Conservation (phyloP, 2,329 filamentous ascomycete species). For the Trichoderma semiorbis region DNA sequence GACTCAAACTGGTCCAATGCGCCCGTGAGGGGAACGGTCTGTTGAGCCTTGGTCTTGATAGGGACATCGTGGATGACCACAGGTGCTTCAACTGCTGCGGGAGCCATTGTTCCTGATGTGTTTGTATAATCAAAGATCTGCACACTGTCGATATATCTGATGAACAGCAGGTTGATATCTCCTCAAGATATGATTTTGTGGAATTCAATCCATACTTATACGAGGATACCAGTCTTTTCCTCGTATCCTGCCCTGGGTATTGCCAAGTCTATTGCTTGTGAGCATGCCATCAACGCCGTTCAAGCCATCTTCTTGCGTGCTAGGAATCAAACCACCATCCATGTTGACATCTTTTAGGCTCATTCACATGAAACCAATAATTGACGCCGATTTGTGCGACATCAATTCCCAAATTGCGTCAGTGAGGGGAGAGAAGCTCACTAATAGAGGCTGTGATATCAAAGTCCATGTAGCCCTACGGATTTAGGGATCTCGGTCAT, state of each 20-base stretch:
- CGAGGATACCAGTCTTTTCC: background rate
- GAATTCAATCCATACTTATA: background rate
- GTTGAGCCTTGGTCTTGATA: conserved; percentile 13
- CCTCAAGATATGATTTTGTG: background rate
- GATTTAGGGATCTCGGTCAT: conserved; percentile 1
- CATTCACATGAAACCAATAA: background rate
- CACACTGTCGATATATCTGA: background rate
- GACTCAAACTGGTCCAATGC: conserved; percentile 49
- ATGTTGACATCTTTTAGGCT: background rate
- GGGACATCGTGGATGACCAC: conserved; percentile 6
- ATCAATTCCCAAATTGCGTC: conserved; percentile 13
- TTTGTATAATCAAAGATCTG: background rate
- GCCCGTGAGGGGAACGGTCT: conserved; percentile 44
- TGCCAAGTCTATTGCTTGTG: background rate
- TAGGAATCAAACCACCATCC: background rate
- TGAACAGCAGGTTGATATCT: background rate
- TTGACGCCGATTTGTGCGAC: conserved; percentile 7
- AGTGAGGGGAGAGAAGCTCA: conserved; percentile 5
- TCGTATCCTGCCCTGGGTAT: background rate
- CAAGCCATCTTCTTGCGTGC: background rate
- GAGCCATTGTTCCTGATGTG: conserved; percentile 16
- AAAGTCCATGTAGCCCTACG: background rate
- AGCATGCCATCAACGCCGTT: background rate
- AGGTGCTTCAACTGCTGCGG: conserved; percentile 17
- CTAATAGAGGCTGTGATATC: background rate